phyloP scores from a whole-genome alignment of 108 stramenopile genomes.

The Cylindrotheca closterium region DNA sequence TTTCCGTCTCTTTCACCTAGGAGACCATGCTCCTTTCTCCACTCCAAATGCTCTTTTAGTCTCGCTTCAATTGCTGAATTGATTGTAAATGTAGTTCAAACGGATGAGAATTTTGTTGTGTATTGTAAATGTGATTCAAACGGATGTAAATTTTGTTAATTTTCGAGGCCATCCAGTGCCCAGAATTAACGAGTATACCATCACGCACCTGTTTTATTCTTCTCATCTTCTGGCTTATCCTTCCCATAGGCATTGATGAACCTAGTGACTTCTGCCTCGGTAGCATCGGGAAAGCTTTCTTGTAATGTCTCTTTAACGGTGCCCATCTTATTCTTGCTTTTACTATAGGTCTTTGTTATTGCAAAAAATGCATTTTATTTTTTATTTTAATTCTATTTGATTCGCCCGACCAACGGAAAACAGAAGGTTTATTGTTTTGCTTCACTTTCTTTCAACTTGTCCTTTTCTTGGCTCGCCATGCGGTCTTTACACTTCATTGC shows the following conservation, averaged over 20 bases:
- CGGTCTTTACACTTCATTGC: too few relatives aligned
- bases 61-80: constrained; percentile 6
- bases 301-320: background rate
- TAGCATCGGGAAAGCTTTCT: constrained; percentile 21
- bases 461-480: too few relatives aligned
- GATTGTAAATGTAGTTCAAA: too few relatives aligned
- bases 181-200: too few relatives aligned
- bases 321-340: background rate
- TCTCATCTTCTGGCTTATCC: background rate
- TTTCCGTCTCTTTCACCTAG: constrained; percentile 11
- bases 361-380: background rate
- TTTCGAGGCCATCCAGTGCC: too few relatives aligned
- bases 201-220: background rate
- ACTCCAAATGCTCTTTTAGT: constrained; percentile 28
- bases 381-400: background rate
- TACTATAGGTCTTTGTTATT: background rate
- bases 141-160: too few relatives aligned
- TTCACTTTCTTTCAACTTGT: too few relatives aligned
- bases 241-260: constrained; percentile 18
- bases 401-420: background rate
- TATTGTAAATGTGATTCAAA: too few relatives aligned
- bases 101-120: too few relatives aligned
- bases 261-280: constrained; percentile 25
- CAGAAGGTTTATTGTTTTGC: too few relatives aligned
- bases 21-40: constrained; percentile 26